Base-by-base conservation (phyloP, 345 rosid species). In the Citrus maxima region DNA sequence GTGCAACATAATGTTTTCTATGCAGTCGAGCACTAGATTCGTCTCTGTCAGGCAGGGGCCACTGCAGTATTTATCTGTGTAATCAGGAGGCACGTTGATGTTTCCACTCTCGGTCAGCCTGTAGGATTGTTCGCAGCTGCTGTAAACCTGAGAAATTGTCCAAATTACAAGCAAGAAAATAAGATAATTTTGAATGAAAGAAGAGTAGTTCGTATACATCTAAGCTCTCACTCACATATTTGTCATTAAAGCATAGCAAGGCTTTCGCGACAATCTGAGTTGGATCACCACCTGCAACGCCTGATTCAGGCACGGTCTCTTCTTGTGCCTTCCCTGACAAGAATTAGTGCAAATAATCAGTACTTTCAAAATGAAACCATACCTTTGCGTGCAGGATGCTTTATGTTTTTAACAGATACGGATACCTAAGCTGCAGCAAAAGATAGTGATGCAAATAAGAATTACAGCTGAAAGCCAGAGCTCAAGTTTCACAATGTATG, bases 1-100 rank as follows among this genome's bases (percentile, higher is more conserved):
- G 85, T 90, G 78, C 32, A n/a, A 65, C 83, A 91, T 55, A 54
- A 96, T 73, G 75, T 79, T 77, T 37, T 93, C 89, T 22, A 94
- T 76, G 84, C 99, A 96, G 59, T 77, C 58, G 28, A 96, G 91
- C 78, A 89, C 94, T 80, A 94, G 76, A 82, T 90, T 81, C 38
- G 97, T 94, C 84, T 94, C 98, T 0, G 85, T 10, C 60, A 89
- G 80, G 86, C 99, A 96, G 18, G 98, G 92, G 55, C 99, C 99
- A 3, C 9, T 67, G 81, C 99, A 96, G 82, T 87, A 96, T 54
- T 73, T 71, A 4, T 89, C 88, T 2, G 87, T 74, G 10, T 82
- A 66, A 1, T 80, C 86, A 28, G 7, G 82, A 27, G 93, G 87
- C 76, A 94, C 93, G 14, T 89, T 73, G 18, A 96, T 77, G 21